Percentiles rank a stretch among this genome's conserved stretches.
These are phyloP conservation scores for Aspergillus mulundensis DNA, from an alignment of 495 filamentous ascomycete species.

Conservation along the genomic window DNA sequence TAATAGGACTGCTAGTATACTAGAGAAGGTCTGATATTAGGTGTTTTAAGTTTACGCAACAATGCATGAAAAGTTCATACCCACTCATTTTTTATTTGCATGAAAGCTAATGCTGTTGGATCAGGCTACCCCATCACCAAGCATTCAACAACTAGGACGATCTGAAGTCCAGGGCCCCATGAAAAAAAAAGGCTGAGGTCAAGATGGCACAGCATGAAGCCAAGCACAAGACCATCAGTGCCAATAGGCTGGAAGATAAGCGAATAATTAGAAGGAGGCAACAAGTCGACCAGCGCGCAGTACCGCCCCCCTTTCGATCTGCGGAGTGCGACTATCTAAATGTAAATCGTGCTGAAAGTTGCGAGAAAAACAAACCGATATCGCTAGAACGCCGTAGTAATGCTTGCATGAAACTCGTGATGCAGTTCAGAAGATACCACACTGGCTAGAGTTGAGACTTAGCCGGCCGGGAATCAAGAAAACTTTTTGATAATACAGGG, in stretches of 20 bases:
- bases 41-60: neutral
- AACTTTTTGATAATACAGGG: constrained; percentile 55
- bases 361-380: constrained; percentile 18
- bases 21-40: no score
- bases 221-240: neutral
- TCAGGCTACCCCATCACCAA: constrained; percentile 3
- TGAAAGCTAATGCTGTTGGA: constrained; percentile 7
- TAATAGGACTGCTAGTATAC: no score
- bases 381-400: constrained; percentile 51
- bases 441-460: constrained; percentile 18
- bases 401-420: constrained; percentile 46
- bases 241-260: constrained; percentile 18
- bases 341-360: constrained; percentile 26
- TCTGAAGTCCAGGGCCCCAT: constrained; percentile 6
- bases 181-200: neutral
- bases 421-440: constrained; percentile 15
- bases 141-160: constrained; percentile 7
- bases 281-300: constrained; percentile 63
- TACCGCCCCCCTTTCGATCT: constrained; percentile 41
- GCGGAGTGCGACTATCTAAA: constrained; percentile 52
- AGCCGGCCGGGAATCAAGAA: constrained; percentile 26
- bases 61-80: neutral
- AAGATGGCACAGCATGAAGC: neutral
- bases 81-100: constrained; percentile 11
- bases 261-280: constrained; percentile 39